Base-by-base conservation (phyloP, 2,329 filamentous ascomycete genomes). In the Stemphylium beticola region DNA sequence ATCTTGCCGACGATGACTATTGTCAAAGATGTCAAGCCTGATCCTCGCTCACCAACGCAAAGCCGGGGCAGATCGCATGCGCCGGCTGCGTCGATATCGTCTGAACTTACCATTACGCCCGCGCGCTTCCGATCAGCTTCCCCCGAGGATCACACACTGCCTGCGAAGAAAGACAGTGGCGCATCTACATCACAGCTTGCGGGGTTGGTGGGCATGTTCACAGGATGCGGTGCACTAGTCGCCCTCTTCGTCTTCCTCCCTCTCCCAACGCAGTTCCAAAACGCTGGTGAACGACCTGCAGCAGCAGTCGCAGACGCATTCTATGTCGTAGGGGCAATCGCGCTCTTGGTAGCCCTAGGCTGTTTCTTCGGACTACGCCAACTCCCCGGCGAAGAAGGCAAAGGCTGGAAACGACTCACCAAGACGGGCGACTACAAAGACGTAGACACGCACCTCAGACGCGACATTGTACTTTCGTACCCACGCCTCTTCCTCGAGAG, bases 191-290 rank as follows among this genome's bases (percentile, higher is more conserved):
- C 83, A 33, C 81, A 86, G 57, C 83, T 99, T 22, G 93, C 95
- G 14, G 95, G 95, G 0, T 87, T 93, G 45, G 95, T 99, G 4
- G 95, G 95, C 4, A 81, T 96, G 54, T 96, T 96, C 72, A 96
- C 95, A 7, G 95, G 95, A 20, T 91, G 91, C 66, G 95, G 95
- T 56, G 95, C 95, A 12, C 82, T 99, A 4, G 82, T 99, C 4
- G 92, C 95, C 10, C 80, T 99, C 26, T 76, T 81, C 0, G 69
- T 95, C 31, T 98, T 99, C 71, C 82, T 99, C 12, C 95, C 93
- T 5, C 83, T 99, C 15, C 95, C 95, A 0, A 89, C 92, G 2
- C 83, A 84, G 31, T 96, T 98, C 69, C 85, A 88, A 67, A 81
- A 87, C 24, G 81, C 87, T 36, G 91, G 89, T n/a, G 81, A 89